Conservation (phyloP, 2,329 filamentous ascomycete genomes). For the Cercospora sp. region DNA sequence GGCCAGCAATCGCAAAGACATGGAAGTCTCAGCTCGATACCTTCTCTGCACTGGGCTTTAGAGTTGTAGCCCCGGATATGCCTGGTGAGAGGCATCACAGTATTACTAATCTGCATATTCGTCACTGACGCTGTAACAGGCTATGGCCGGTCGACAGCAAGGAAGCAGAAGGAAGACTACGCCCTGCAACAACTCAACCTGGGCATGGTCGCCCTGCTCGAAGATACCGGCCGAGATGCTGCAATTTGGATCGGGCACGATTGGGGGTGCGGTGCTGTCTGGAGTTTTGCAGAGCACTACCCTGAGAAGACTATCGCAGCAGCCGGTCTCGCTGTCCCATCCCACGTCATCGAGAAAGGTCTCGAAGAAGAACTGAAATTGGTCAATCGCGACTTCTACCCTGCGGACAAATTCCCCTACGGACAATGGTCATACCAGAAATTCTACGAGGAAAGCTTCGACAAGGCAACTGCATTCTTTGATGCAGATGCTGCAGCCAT, state of each 20-base stretch:
- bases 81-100: slow-evolving; percentile 24
- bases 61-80: slow-evolving; percentile 38
- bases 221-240: slow-evolving; percentile 41
- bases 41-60: slow-evolving; percentile 35
- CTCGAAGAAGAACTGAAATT: slow-evolving; percentile 40
- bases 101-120: neutral
- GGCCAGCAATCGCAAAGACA: slow-evolving; percentile 41
- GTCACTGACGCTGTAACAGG: slow-evolving; percentile 16
- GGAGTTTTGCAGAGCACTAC: slow-evolving; percentile 30
- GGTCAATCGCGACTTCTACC: slow-evolving; percentile 50
- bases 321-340: slow-evolving; percentile 43
- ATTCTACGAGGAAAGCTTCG: slow-evolving; percentile 38
- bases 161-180: slow-evolving; percentile 37
- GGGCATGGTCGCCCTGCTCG: slow-evolving; percentile 44
- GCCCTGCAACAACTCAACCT: slow-evolving; percentile 34
- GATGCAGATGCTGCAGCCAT: slow-evolving; percentile 31
- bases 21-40: slow-evolving; percentile 42
- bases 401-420: slow-evolving; percentile 45
- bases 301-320: slow-evolving; percentile 40
- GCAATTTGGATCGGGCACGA: slow-evolving; percentile 54
- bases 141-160: slow-evolving; percentile 40
- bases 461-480: slow-evolving; percentile 26
- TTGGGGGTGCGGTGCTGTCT: slow-evolving; percentile 44
- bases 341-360: slow-evolving; percentile 46
- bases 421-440: slow-evolving; percentile 43